Conservation (phyloP, 352 stramenopile species). For the Pythium dissimile region DNA sequence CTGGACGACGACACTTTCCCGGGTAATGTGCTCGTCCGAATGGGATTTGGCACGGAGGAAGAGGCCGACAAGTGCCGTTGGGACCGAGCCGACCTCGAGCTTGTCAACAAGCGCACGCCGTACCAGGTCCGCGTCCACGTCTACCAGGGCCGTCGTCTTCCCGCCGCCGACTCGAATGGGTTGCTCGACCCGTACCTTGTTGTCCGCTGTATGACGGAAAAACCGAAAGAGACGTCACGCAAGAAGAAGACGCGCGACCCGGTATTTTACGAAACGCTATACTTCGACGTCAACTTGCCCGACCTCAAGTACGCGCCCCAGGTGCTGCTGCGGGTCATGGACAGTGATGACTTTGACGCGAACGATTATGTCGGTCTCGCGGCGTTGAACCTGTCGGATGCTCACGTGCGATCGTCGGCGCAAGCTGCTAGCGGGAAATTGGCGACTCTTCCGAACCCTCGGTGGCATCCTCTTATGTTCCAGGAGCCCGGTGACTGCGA, state of each 20-base stretch:
- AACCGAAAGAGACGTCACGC: slow-evolving; percentile 63
- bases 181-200: slow-evolving; percentile 82
- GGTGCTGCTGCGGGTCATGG: slow-evolving; percentile 78
- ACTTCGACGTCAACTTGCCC: slow-evolving; percentile 84
- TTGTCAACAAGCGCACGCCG: slow-evolving; percentile 72
- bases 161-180: slow-evolving; percentile 80
- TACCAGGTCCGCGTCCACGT: slow-evolving; percentile 85
- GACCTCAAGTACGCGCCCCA: slow-evolving; percentile 74
- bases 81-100: slow-evolving; percentile 47
- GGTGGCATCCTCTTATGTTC: slow-evolving; percentile 77
- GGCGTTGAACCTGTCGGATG: slow-evolving; percentile 64
- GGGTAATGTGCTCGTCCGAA: slow-evolving; percentile 71
- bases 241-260: slow-evolving; percentile 82
- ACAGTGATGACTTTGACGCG: slow-evolving; percentile 71
- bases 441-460: slow-evolving; percentile 48
- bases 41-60: slow-evolving; percentile 78
- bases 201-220: slow-evolving; percentile 75
- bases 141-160: slow-evolving; percentile 77
- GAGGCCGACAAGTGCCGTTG: slow-evolving; percentile 55
- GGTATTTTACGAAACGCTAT: slow-evolving; percentile 85
- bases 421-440: slow-evolving; percentile 45
- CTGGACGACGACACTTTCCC: slow-evolving; percentile 77
- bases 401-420: slow-evolving; percentile 62
- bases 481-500: slow-evolving; percentile 77
- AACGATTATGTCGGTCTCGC: slow-evolving; percentile 69